A percentile compares a stretch with the other conserved stretches of the same genome.
Evolutionary conservation across 345 rosid species (phyloP).

Genomic region (Hypericum perforatum): DNA sequence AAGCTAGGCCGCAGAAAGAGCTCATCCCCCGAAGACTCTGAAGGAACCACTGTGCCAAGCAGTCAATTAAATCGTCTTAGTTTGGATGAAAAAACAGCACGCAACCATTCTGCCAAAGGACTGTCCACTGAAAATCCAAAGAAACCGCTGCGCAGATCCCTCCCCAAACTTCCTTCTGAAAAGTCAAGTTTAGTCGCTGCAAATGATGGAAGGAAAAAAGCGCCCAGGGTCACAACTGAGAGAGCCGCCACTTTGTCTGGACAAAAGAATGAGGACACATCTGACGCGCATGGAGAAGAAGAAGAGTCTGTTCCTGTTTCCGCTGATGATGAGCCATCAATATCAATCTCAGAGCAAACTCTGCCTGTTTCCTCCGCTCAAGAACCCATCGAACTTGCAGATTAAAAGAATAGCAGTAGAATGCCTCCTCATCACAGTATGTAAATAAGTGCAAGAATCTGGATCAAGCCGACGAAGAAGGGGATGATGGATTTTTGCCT

Average conservation of each 20-base stretch:
- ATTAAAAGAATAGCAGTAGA: slow-evolving; percentile 17
- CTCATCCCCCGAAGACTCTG: slow-evolving; percentile 33
- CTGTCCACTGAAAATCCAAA: slow-evolving; percentile 37
- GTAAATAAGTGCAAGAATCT: slow-evolving; percentile 22
- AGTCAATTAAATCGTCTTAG: slow-evolving; percentile 41
- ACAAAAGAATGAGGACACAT: no score
- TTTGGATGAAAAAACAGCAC: slow-evolving; percentile 52
- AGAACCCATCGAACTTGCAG: slow-evolving; percentile 31
- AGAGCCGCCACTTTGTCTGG: no score
- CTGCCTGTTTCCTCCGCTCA: slow-evolving; percentile 23
- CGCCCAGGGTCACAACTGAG: slow-evolving; percentile 8
- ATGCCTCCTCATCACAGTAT: slow-evolving; percentile 15
- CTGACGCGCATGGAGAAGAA: slow-evolving; percentile 8
- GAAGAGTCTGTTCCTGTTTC: slow-evolving; percentile 21
- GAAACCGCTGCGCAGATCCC: slow-evolving; percentile 69
- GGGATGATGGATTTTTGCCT: slow-evolving; percentile 19
- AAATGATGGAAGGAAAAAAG: slow-evolving; percentile 11
- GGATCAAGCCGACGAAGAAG: slow-evolving; percentile 16
- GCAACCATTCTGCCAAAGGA: slow-evolving; percentile 35
- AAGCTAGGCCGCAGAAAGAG: slow-evolving; percentile 84
- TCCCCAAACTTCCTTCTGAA: slow-evolving; percentile 65
- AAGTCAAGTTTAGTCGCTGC: slow-evolving; percentile 34
- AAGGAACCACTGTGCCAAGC: slow-evolving; percentile 31
- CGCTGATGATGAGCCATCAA: slow-evolving; percentile 16
- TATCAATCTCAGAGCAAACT: slow-evolving; percentile 26